Evolutionary conservation across 352 stramenopile genomes (phyloP), one percentile per base, ranked within the genome.

Genomic region (Achlya hypogyna): DNA sequence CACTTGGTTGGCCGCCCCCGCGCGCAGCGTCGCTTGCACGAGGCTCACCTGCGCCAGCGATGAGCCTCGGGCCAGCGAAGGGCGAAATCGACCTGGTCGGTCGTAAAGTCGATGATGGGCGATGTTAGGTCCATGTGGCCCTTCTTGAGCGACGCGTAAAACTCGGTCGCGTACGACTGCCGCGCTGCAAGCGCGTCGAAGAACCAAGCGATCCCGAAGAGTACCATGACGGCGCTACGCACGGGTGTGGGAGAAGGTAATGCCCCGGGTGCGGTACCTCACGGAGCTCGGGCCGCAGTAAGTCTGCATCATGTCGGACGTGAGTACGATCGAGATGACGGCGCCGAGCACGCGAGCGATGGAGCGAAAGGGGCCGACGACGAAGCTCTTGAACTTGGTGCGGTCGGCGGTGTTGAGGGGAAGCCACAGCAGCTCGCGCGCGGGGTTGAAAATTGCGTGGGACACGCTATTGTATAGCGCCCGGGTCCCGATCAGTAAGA

Each of bases 151-250:
- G 86, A 93, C 12, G 84, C 68, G 65, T 95, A 95, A 56, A 95
- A 95, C 67, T 95, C 86, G 0, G 81, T 75, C 12, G 86, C 82
- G 43, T 95, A 95, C n/a, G 84, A 89, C 35, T 91, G 86, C 31
- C 81, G 74, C 0, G 85, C 85, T 20, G 83, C 85, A 43, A 94
- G 66, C 0, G 83, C 81, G 51, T 90, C 82, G 6, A 88, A 47
- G 29, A 89, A 79, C 83, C 83, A 92, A 8, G 74, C 79, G 45
- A 83, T 51, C 0, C 82, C 81, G n/a, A 56, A 56, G 0, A 77
- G 74, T 25, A 71, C 71, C 62, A 80, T 88, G 79, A 93, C 87
- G 14, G 80, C 59, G 65, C 82, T 93, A 62, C n/a, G 31, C 12
- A 14, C 18, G 31, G 12, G 28, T 51, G 20, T 38, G n/a, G n/a